Base-by-base conservation (phyloP, 257 asterid genomes). In the Craterostigma plantagineum region DNA sequence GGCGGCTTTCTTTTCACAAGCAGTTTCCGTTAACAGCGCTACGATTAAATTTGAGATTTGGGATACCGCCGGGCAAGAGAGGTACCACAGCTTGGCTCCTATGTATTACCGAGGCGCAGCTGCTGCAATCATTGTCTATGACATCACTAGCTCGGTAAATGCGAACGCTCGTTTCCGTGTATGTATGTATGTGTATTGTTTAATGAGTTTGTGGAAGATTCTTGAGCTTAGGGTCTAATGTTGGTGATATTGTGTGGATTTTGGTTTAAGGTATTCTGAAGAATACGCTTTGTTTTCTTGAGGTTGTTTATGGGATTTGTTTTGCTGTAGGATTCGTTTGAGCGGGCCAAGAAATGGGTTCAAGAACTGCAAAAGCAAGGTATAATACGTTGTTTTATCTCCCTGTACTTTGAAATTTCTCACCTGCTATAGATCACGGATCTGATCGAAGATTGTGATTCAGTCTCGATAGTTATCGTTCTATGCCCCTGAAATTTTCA, bases 41-140 rank as follows among this genome's bases (percentile, higher is more conserved):
- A 79, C 93, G 16, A 93, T 87, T 54, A 87, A 87, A 60, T 87
- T 87, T 50, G 97, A 82, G 85, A 87, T 87, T 64, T 87, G 95
- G 97, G 97, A 87, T 51, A 87, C 98, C 33, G 98, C 95, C 16
- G 98, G 95, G 2, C 95, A 79, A 71, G 98, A 87, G 72, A 79
- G 98, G 53, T 87, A 82, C 61, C 98, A 87, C 49, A 87, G 95
- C 71, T 73, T 87, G 71, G 98, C 98, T 7, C 95, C 98, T 13
- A 87, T 87, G 98, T 87, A 87, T 40, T 82, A 87, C 58, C 67
- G 98, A 57, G 98, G 98, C 3, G 93, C 95, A 17, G 95, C 95
- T 14, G 98, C 98, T 43, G 95, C 98, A 10, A 74, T 87, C 42
- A 82, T 87, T 48, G 98, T 87, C 51, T 87, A 69, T 49, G 95